Base-by-base conservation (phyloP, 305 asterid genomes). In the Fraxinus angustifolia region DNA sequence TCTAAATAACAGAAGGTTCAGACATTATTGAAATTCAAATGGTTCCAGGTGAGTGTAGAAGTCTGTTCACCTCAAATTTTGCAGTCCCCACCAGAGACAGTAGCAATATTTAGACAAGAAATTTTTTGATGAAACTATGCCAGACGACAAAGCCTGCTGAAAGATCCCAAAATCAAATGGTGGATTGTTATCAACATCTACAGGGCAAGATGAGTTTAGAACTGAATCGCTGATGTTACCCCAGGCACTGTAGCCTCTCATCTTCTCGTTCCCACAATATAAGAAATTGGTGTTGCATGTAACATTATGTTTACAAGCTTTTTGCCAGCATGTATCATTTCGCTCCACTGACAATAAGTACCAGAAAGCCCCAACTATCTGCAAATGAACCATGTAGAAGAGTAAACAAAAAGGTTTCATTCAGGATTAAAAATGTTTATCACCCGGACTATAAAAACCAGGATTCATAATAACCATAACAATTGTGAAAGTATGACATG, bases 81-180 rank as follows among this genome's bases (percentile, higher is more conserved):
- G 99, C 88, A 96, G 91, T 35, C 99, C 98, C 98, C 99, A 96
- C 99, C 99, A 96, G 38, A 96, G 92, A 83, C 99, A 96, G 89
- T 96, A 96, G 81, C 95, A 92, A 79, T 96, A 96, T 84, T 96
- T 96, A 56, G 95, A 82, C 79, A 91, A 34, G 84, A 96, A 96
- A n/a, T 85, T 85, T 84, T 45, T 91, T 31, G 98, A 93, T 56
- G 89, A 91, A 88, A 94, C 96, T 76, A 96, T 88, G 83, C 82
- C 94, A 70, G 98, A 90, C 7, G 91, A 90, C 86, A 96, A 90
- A 71, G 99, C 99, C 89, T 93, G 98, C 79, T 77, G 33, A 85
- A 93, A 96, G 77, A 96, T 96, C 86, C 99, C 98, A 84, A 96
- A 96, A 90, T 94, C 98, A 85, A 96, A 96, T 56, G 97, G 97